A percentile compares a stretch with the other conserved stretches of the same genome.
phyloP scores from a whole-genome alignment of 371 early-diverging fungal species.

The Pancytospora philotis region DNA sequence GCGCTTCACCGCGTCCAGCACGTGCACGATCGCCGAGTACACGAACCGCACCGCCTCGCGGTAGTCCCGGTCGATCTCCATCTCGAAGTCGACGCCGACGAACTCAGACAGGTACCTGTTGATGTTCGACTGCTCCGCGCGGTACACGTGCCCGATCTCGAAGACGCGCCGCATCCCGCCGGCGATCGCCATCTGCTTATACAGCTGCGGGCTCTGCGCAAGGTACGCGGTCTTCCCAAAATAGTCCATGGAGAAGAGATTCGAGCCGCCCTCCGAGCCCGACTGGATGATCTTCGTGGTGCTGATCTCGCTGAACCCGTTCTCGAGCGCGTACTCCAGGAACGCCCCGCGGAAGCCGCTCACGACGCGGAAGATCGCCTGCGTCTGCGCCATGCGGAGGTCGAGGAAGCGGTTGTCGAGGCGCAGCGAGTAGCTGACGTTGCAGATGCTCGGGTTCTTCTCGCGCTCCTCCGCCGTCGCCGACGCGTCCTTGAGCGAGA shows the following conservation, averaged over 20 bases:
- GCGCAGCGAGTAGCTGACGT: slow-evolving; percentile 76
- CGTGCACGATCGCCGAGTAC: slow-evolving; percentile 76
- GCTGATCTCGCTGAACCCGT: slow-evolving; percentile 89
- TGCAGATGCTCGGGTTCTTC: slow-evolving; percentile 36
- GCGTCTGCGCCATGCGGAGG: slow-evolving; percentile 83
- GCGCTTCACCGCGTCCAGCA: slow-evolving; percentile 73
- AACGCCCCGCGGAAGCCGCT: slow-evolving; percentile 80
- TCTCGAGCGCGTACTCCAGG: slow-evolving; percentile 73
- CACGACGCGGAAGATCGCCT: slow-evolving; percentile 90
- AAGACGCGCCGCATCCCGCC: slow-evolving; percentile 92
- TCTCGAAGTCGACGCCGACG: slow-evolving; percentile 95
- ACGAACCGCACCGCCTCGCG: slow-evolving; percentile 82
- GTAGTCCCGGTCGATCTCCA: slow-evolving; percentile 92
- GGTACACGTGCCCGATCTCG: slow-evolving; percentile 97
- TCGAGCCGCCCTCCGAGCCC: slow-evolving; percentile 95
- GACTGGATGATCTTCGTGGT: slow-evolving; percentile 89
- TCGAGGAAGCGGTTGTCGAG: slow-evolving; percentile 90
- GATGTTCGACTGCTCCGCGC: slow-evolving; percentile 94
- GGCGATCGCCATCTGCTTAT: slow-evolving; percentile 97
- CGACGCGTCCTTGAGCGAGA: slow-evolving; percentile 83
- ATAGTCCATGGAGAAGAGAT: slow-evolving; percentile 88
- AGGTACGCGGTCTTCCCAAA: slow-evolving; percentile 84
- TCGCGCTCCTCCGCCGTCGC: slow-evolving; percentile 67
- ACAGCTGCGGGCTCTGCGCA: slow-evolving; percentile 96
- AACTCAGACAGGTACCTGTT: slow-evolving; percentile 99